Evolutionary conservation across 495 filamentous ascomycete genomes (phyloP), one percentile per base, ranked within the genome.

Genomic region (Penicillium goetzii): DNA sequence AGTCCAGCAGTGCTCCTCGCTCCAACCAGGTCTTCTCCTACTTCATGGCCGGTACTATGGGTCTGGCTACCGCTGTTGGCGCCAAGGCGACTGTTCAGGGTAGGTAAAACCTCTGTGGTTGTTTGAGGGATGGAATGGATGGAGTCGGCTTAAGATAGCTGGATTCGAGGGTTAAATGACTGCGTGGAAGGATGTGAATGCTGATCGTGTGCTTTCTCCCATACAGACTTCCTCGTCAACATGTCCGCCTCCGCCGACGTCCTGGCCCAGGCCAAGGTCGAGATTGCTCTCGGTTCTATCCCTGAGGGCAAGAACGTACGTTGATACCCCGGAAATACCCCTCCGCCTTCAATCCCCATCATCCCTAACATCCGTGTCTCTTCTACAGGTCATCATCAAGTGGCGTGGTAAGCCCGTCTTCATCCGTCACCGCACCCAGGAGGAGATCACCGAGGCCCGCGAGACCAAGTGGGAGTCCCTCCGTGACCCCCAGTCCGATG

Each of bases 321-420:
- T 69, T 19, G 50, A 41, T 3, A 1, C 11, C 45, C 4, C n/a
- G 15, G 17, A 28, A 79, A 23, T 55, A 21, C 38, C 41, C 15
- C n/a, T 51, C 15, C 57, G 1, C 40, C 9, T 60, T 41, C 52
- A 30, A 21, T 56, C n/a, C 41, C 33, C 21, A 21, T 40, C 15
- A 21, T 55, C 60, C 45, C 36, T 61, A 53, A 45, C 34, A 57
- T 62, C 58, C 58, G 66, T 47, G 26, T 21, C 51, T 57, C 32
- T 43, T n/a, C 32, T 57, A 74, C 69, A 96, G 92, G 90, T 98
- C 77, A 96, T 98, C 80, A 94, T 99, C 86, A 99, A 99, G 85
- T 99, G 96, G 96, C 90, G 96, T 82, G 96, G 96, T 75, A 99
- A 99, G 89, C 96, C 96, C 77, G 92, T 99, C 78, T 98, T 99